A percentile compares a stretch with the other conserved stretches of the same genome.
phyloP scores from a whole-genome alignment of 1,139 yeast genomes.

The Candida neerlandica region DNA sequence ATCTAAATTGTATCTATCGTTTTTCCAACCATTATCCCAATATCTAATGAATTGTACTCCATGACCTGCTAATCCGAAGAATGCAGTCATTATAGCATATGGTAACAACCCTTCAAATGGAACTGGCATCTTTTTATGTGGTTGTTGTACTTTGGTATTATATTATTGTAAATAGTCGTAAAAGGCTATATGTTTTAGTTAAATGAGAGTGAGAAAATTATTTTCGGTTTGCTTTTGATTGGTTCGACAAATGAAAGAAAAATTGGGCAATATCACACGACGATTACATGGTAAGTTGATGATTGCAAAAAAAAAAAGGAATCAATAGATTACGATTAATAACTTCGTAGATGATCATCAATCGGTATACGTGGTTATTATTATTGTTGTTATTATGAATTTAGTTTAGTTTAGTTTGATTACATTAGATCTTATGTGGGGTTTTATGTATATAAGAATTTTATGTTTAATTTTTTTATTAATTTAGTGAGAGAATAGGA shows the following conservation, averaged over 20 bases:
- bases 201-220: conserved; percentile 8
- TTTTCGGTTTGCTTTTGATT: conserved; percentile 10
- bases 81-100: conserved; percentile 51
- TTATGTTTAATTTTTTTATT: no score
- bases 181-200: background rate
- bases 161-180: background rate
- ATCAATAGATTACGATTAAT: background rate
- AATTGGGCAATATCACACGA: background rate
- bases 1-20: conserved; percentile 50
- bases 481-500: no score
- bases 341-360: no score
- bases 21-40: conserved; percentile 57
- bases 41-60: conserved; percentile 50
- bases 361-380: no score
- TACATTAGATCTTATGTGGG: no score
- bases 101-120: conserved; percentile 56
- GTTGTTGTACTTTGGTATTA: background rate
- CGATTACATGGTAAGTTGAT: no score
- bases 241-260: conserved; percentile 2
- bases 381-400: no score
- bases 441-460: no score
- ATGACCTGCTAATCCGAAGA: conserved; percentile 53
- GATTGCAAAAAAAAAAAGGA: background rate
- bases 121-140: conserved; percentile 38
- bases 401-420: no score